Evolutionary conservation across 75 land plant genomes (phyloP), one percentile per base, ranked within the genome.

Genomic region (Selaginella tamariscina): DNA sequence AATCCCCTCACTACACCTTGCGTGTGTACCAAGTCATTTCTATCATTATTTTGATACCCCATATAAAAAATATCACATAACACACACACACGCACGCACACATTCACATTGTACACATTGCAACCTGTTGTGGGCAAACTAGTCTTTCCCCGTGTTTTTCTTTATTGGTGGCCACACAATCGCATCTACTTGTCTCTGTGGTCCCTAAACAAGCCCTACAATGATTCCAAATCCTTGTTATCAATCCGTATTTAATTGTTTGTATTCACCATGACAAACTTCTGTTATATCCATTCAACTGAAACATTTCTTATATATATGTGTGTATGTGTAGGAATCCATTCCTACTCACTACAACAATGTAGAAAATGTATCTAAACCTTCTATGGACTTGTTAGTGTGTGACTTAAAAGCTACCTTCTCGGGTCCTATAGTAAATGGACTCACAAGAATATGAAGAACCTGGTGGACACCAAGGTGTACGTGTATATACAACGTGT

Each of bases 131-230:
- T n/a, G n/a, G n/a, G n/a, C n/a, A n/a, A n/a, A n/a, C n/a, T n/a
- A n/a, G n/a, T n/a, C n/a, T n/a, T n/a, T n/a, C 49, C 49, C 5
- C 5, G 49, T 39, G 49, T 39, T 39, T 39, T 5, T 5, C 49
- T 15, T 39, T 39, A 15, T 5, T 39, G 5, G 5, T 39, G 49
- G 5, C 49, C 49, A 15, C 49, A 5, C 15, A 39, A 39, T 39
- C 49, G 49, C 49, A 39, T 39, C 49, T 39, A 5, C 49, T 39
- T 39, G 49, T 39, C 49, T 5, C 11, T 39, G 49, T 39, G 49
- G 49, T 39, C 49, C 49, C 49, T 39, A 39, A 39, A 39, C 49
- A 39, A 39, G 49, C 49, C 49, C 49, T 39, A 39, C 49, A 39
- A 39, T 39, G 49, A 39, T 39, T 39, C 49, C 49, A 39, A 39